Evolutionary conservation across 805 yeast genomes (phyloP).

Genomic region (Wickerhamiella occidentalis): DNA sequence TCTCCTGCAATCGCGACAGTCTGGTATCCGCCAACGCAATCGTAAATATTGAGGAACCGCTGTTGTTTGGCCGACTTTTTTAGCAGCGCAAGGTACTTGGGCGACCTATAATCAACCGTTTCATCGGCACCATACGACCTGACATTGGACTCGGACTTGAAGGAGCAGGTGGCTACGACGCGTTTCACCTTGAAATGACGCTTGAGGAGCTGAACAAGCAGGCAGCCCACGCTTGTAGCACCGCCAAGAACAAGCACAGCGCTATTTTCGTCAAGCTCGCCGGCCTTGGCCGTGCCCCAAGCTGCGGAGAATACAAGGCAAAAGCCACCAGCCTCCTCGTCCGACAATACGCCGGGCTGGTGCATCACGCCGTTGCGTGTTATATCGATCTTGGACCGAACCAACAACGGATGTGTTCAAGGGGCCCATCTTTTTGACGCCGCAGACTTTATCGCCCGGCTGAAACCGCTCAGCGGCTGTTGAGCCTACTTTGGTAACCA

Average conservation of each 20-base stretch:
- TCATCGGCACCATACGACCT: constrained; percentile 43
- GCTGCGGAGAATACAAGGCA: constrained; percentile 61
- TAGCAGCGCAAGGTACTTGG: not conserved
- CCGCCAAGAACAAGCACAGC: constrained; percentile 60
- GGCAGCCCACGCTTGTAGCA: constrained; percentile 55
- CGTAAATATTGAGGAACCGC: constrained; percentile 49
- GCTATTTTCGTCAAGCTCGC: constrained; percentile 32
- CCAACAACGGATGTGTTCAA: not conserved
- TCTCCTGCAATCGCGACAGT: constrained; percentile 34
- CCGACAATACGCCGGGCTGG: constrained; percentile 37
- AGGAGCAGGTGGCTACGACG: constrained; percentile 47
- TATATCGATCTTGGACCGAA: not conserved
- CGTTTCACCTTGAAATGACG: constrained; percentile 35
- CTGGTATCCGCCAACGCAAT: constrained; percentile 49
- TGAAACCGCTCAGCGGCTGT: constrained; percentile 30
- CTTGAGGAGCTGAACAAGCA: constrained; percentile 45
- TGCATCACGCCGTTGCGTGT: constrained; percentile 34
- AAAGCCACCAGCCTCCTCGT: constrained; percentile 51
- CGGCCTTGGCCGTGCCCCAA: constrained; percentile 29
- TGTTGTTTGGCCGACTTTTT: not conserved
- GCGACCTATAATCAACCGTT: constrained; percentile 26
- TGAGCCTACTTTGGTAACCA: constrained; percentile 43
- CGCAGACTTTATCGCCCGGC: constrained; percentile 57
- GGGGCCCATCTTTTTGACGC: constrained; percentile 23
- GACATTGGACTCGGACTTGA: constrained; percentile 35